phyloP scores from a whole-genome alignment of 352 stramenopile genomes.

The Globisporangium solare region DNA sequence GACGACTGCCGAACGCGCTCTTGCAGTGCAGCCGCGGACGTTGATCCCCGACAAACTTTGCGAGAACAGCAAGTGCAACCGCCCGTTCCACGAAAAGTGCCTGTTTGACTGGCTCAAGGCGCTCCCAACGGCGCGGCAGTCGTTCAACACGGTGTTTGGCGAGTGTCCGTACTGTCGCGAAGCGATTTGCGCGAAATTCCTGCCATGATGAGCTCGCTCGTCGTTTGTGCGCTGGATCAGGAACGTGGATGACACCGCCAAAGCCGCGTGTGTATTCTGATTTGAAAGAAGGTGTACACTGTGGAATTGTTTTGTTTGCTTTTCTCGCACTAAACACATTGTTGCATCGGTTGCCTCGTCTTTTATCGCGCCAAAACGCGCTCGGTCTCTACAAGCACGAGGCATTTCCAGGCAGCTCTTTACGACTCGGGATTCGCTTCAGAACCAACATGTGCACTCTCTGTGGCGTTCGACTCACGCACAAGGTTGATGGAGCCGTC shows the following conservation, averaged over 20 bases:
- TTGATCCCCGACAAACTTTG: constrained; percentile 81
- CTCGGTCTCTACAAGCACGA: too few species aligned
- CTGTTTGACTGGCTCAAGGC: constrained; percentile 89
- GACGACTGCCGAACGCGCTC: not conserved
- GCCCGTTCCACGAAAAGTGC: constrained; percentile 85
- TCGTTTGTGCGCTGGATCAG: not conserved
- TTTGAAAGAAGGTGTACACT: too few species aligned
- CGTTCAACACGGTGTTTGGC: constrained; percentile 88
- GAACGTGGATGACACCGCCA: too few species aligned
- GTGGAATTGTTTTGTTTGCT: too few species aligned
- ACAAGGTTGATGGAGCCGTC: constrained; percentile 66
- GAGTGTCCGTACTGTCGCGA: constrained; percentile 89
- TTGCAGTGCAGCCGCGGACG: constrained; percentile 8
- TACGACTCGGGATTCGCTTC: not conserved
- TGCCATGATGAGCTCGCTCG: constrained; percentile 23
- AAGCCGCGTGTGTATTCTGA: too few species aligned
- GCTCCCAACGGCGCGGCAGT: constrained; percentile 82
- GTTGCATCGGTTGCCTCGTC: too few species aligned
- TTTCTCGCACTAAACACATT: too few species aligned
- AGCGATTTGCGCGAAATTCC: constrained; percentile 76
- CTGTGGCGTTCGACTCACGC: constrained; percentile 11
- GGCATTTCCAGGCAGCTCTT: too few species aligned
- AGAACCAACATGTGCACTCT: not conserved
- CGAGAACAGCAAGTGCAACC: constrained; percentile 79
- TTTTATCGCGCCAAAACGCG: too few species aligned